These are phyloP conservation scores for Kwoniella sp. DNA, from an alignment of 768 basidiomycete genomes.

Conservation along the genomic window DNA sequence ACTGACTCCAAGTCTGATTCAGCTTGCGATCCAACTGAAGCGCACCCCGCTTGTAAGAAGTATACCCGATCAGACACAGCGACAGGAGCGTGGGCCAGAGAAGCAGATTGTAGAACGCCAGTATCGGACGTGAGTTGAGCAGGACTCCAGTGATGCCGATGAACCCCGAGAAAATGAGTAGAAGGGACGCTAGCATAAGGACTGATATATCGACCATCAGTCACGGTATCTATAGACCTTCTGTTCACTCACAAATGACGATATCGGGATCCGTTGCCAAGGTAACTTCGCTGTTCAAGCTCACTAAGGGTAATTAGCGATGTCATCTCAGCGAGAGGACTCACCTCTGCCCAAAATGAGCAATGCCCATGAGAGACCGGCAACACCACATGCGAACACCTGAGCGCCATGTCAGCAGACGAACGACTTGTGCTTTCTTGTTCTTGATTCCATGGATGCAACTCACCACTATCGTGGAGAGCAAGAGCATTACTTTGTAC, in stretches of 20 bases:
- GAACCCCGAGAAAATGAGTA: slow-evolving; percentile 65
- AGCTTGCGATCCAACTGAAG: slow-evolving; percentile 70
- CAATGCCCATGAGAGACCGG: slow-evolving; percentile 62
- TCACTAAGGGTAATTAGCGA: slow-evolving; percentile 58
- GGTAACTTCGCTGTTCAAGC: slow-evolving; percentile 68
- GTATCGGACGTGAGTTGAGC: slow-evolving; percentile 69
- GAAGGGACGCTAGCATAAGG: slow-evolving; percentile 64
- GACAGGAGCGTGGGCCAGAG: slow-evolving; percentile 68
- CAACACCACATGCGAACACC: slow-evolving; percentile 63
- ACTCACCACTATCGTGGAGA: slow-evolving; percentile 63
- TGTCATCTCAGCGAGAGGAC: background rate
- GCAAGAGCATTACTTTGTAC: slow-evolving; percentile 67
- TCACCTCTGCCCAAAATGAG: slow-evolving; percentile 63
- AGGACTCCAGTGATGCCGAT: slow-evolving; percentile 66
- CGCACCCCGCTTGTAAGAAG: slow-evolving; percentile 65
- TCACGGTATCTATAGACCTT: too few species aligned
- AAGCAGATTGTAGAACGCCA: slow-evolving; percentile 69
- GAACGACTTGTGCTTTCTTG: too few species aligned
- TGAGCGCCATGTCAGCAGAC: slow-evolving; percentile 20
- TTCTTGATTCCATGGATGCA: background rate
- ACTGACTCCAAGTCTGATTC: slow-evolving; percentile 69
- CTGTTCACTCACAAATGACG: slow-evolving; percentile 50
- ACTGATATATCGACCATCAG: slow-evolving; percentile 55
- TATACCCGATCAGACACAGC: slow-evolving; percentile 67
- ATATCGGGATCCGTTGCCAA: slow-evolving; percentile 62